Conservation (phyloP, 768 basidiomycete genomes). For the Glaciozyma martinii region DNA sequence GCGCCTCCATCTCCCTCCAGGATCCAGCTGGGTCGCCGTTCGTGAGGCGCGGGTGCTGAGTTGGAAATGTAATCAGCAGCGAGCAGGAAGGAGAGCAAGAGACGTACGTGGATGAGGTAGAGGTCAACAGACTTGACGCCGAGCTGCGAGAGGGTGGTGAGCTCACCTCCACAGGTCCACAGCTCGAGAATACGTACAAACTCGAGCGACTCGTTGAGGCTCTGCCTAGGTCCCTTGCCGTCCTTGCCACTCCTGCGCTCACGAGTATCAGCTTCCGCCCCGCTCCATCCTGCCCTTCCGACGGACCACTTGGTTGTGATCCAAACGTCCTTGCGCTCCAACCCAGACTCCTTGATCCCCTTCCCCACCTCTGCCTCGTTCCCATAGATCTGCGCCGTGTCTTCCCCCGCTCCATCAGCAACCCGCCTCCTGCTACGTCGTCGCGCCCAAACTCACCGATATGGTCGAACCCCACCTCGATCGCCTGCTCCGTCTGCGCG, state of each 20-base stretch:
- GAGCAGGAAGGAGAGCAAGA: background rate
- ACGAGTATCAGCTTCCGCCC: background rate
- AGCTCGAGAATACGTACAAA: background rate
- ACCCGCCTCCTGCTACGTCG: background rate
- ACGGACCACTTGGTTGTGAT: conserved; percentile 26
- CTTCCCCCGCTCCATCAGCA: background rate
- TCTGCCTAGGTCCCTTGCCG: background rate
- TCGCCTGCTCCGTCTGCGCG: conserved; percentile 25
- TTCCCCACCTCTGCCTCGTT: conserved; percentile 20
- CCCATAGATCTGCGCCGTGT: conserved; percentile 7
- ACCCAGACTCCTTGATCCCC: conserved; percentile 10
- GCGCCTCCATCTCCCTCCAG: background rate
- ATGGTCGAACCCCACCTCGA: conserved; percentile 35
- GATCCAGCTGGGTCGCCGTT: background rate
- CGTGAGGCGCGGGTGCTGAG: background rate
- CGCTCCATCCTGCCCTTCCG: background rate
- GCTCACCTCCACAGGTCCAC: background rate
- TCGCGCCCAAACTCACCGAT: conserved; percentile 10
- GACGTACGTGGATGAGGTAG: conserved; percentile 1
- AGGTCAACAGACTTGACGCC: conserved; percentile 1
- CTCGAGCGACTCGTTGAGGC: background rate
- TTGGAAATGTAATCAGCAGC: background rate
- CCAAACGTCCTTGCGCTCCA: conserved; percentile 22
- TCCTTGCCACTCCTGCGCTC: background rate
- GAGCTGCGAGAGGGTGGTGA: background rate